phyloP scores from a whole-genome alignment of 2,329 filamentous ascomycete genomes.

The Aureobasidium musti region DNA sequence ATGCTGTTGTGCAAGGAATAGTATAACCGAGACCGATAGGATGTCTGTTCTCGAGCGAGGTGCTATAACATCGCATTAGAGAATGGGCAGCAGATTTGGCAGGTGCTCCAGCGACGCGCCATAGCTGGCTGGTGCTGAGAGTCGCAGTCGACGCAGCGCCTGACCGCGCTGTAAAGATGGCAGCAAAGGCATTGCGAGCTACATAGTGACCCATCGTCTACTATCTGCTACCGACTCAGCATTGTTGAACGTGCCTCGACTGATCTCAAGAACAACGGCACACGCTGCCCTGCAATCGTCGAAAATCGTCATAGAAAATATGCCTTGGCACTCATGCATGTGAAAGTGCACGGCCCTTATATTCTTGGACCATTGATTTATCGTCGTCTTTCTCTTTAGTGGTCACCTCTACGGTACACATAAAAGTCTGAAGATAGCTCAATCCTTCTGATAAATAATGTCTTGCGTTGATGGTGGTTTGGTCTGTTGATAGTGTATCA shows the following conservation, averaged over 20 bases:
- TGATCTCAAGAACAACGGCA: slow-evolving; percentile 15
- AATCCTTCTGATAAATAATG: too few relatives aligned
- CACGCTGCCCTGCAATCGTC: neutral
- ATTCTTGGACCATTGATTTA: neutral
- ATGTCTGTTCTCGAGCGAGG: slow-evolving; percentile 1
- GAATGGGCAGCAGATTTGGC: neutral
- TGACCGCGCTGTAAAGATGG: neutral
- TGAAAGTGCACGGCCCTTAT: neutral
- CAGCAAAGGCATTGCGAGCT: slow-evolving; percentile 25
- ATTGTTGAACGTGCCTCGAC: slow-evolving; percentile 29
- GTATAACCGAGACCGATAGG: neutral
- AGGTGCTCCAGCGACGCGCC: slow-evolving; percentile 11
- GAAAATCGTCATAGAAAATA: slow-evolving; percentile 27
- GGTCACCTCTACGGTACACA: neutral
- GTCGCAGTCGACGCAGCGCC: neutral
- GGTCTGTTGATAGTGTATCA: too few relatives aligned
- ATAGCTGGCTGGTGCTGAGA: neutral
- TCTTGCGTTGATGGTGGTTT: too few relatives aligned
- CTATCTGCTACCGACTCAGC: slow-evolving; percentile 19
- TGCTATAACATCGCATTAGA: slow-evolving; percentile 11
- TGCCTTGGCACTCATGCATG: slow-evolving; percentile 25
- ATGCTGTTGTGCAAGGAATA: neutral
- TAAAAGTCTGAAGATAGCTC: neutral
- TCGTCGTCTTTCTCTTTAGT: neutral
- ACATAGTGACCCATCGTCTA: slow-evolving; percentile 29